These are phyloP conservation scores for Schwanniomyces pseudopolymorphus DNA, from an alignment of 805 yeast species.

Conservation along the genomic window DNA sequence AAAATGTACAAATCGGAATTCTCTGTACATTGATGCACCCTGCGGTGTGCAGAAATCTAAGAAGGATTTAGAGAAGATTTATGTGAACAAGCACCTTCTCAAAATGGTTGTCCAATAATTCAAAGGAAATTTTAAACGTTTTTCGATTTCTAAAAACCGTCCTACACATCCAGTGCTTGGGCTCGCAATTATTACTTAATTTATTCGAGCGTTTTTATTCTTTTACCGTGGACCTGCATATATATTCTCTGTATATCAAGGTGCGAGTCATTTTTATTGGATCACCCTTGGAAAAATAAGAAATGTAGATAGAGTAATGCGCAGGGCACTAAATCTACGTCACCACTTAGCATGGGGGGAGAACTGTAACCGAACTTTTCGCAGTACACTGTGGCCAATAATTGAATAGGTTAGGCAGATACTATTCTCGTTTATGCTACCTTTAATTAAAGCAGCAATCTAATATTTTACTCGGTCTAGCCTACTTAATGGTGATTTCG, in stretches of 20 bases:
- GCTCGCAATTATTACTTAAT: neutral
- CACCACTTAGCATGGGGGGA: neutral
- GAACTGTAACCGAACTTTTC: neutral
- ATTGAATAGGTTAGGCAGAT: neutral
- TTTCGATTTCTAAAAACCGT: neutral
- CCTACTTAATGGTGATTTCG: too few species aligned
- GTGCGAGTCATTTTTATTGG: neutral
- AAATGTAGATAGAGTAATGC: neutral
- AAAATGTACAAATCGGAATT: neutral
- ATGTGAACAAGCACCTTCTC: neutral
- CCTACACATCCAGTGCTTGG: neutral
- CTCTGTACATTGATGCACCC: neutral
- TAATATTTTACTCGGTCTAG: too few species aligned
- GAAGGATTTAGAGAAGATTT: neutral
- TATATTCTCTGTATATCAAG: neutral
- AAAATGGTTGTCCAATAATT: neutral
- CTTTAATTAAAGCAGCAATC: neutral
- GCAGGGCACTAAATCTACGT: neutral
- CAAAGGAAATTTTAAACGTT: neutral
- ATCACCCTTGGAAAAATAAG: neutral
- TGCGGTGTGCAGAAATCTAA: neutral
- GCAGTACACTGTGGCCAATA: neutral
- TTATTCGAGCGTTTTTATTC: neutral
- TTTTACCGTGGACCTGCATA: neutral
- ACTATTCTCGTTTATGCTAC: neutral